A percentile compares a stretch with the other conserved stretches of the same genome.
These are phyloP conservation scores for Ailanthus altissimus DNA, from an alignment of 345 rosid genomes.

Conservation along the genomic window DNA sequence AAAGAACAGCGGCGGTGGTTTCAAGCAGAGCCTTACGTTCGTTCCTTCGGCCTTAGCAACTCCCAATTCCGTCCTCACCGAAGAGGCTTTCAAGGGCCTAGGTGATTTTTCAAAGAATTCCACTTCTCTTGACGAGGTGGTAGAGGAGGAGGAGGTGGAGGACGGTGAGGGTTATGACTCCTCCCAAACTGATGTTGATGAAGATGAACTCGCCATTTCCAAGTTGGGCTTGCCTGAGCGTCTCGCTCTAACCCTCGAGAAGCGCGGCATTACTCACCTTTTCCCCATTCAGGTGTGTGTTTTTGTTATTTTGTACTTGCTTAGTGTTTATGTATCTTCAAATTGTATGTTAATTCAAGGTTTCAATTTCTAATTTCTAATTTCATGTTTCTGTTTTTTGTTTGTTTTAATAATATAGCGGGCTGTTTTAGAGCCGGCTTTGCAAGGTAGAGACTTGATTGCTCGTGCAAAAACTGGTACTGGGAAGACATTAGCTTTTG, in stretches of 20 bases:
- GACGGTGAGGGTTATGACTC: constrained; percentile 26
- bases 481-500: constrained; percentile 98
- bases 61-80: constrained; percentile 80
- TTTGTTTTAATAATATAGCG: constrained; percentile 42
- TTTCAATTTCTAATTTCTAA: neutral
- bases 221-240: constrained; percentile 71
- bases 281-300: constrained; percentile 84
- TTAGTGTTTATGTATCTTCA: neutral
- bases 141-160: no score
- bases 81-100: constrained; percentile 82
- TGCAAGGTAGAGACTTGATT: constrained; percentile 84
- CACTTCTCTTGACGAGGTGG: constrained; percentile 30
- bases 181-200: constrained; percentile 22
- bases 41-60: constrained; percentile 70
- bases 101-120: constrained; percentile 36
- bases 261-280: constrained; percentile 87
- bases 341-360: neutral
- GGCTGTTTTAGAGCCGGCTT: constrained; percentile 85
- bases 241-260: constrained; percentile 68
- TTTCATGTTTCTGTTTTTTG: neutral
- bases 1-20: constrained; percentile 20
- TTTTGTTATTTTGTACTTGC: neutral
- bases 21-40: constrained; percentile 35
- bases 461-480: constrained; percentile 99
- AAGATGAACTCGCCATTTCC: constrained; percentile 69